Evolutionary conservation across 495 filamentous ascomycete genomes (phyloP), one percentile per base, ranked within the genome.

Genomic region (Lichenothelia convexa): DNA sequence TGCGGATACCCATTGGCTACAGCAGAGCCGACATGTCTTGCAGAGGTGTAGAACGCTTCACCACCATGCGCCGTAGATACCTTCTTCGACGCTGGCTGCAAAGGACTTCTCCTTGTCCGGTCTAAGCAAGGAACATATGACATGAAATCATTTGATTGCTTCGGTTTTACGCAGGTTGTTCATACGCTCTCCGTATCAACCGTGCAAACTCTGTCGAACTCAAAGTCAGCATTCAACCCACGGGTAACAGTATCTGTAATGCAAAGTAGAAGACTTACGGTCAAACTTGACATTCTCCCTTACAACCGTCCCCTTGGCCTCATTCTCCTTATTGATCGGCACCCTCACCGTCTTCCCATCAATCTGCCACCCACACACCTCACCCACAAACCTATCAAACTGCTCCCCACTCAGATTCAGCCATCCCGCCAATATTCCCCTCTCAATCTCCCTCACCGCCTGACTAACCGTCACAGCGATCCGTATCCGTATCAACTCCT

Each of bases 251-350:
- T 11, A 27, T 1, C n/a, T n/a, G n/a, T n/a, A n/a, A n/a, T n/a
- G n/a, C n/a, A n/a, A n/a, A n/a, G n/a, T 26, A 31, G 15, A 21
- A 30, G 45, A 56, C 63, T 57, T 53, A 63, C 73, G 84, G 37
- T 92, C 87, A 41, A 99, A 84, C 63, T 81, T 80, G 32, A 99
- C 91, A 43, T 84, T 83, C 67, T 99, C 91, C 57, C 87, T 73
- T 53, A 93, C 85, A 47, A 94, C 80, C 29, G 83, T 82, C 49
- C 86, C 87, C 68, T 89, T 86, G 20, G 83, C 91, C 71, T 95
- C 86, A 58, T 99, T 99, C 67, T 99, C 91, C 58, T 89, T 79
- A 58, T 95, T 99, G 53, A 78, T 64, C 32, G 91, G 89, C 22
- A 87, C 69, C 56, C 72, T 73, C 35, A 87, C 71, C 19, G 73